These are phyloP conservation scores for Sphagnum magellanicum DNA, from an alignment of 228 moss, liverwort and hornwort species.

Conservation along the genomic window DNA sequence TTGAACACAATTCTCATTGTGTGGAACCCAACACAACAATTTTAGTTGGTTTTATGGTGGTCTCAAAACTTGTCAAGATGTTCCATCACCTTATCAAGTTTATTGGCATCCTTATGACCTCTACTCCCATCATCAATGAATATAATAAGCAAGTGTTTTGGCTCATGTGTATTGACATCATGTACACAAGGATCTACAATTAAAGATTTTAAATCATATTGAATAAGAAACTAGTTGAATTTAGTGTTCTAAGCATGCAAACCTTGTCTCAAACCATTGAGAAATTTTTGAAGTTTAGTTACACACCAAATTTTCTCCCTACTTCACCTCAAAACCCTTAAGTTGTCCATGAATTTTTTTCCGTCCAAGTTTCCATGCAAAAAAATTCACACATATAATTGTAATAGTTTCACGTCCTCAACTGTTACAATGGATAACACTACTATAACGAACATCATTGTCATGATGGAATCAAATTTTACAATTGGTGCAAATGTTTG, in stretches of 20 bases:
- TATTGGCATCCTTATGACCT: background rate
- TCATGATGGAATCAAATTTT: background rate
- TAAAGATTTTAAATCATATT: background rate
- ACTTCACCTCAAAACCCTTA: conserved; percentile 1
- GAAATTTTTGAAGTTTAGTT: background rate
- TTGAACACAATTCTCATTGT: background rate
- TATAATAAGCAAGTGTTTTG: background rate
- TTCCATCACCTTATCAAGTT: background rate
- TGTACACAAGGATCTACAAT: background rate
- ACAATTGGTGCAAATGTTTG: background rate
- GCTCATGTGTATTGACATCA: background rate
- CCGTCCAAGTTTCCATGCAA: background rate
- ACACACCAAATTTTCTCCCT: conserved; percentile 1
- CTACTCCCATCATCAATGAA: background rate
- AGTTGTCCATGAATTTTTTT: background rate
- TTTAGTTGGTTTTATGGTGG: background rate
- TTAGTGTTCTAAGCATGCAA: background rate
- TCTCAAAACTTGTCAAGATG: background rate
- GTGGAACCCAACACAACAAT: background rate
- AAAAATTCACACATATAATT: background rate
- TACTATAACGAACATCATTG: background rate
- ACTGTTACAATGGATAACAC: background rate
- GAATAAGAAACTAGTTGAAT: background rate
- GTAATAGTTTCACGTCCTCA: background rate
- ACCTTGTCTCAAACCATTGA: conserved; percentile 6